These are phyloP conservation scores for Leccinum fibrillosum DNA, from an alignment of 768 basidiomycete genomes.

Conservation along the genomic window DNA sequence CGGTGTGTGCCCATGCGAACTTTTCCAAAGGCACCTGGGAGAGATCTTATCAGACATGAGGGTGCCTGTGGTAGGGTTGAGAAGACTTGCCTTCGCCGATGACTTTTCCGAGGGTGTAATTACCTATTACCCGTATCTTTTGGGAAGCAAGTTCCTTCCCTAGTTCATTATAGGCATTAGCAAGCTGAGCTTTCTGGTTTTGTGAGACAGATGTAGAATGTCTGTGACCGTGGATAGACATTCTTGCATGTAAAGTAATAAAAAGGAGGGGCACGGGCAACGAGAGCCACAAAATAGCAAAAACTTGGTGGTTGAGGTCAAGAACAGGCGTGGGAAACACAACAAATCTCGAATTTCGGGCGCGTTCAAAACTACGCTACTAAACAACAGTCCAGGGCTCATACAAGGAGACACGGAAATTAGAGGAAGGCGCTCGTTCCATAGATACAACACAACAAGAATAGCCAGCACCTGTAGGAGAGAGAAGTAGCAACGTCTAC, in stretches of 20 bases:
- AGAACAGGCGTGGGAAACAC: conserved; percentile 29
- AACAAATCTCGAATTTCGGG: conserved; percentile 17
- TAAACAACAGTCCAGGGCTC: conserved; percentile 21
- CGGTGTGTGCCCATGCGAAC: conserved; percentile 94
- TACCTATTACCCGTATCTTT: conserved; percentile 88
- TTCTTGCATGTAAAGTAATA: conserved; percentile 33
- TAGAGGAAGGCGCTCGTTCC: conserved; percentile 27
- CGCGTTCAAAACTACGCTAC: conserved; percentile 15
- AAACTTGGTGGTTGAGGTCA: conserved; percentile 4
- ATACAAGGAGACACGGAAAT: conserved; percentile 23
- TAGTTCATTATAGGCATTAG: conserved; percentile 94
- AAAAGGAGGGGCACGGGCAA: conserved; percentile 35
- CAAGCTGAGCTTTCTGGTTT: conserved; percentile 86
- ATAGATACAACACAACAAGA: conserved; percentile 46
- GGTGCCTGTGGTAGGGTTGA: conserved; percentile 9
- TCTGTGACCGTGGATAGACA: conserved; percentile 58
- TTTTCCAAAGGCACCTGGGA: conserved; percentile 88
- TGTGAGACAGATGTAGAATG: conserved; percentile 58
- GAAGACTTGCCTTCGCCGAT: conserved; percentile 84
- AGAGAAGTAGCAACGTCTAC: conserved; percentile 19
- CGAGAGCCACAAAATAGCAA: conserved; percentile 26
- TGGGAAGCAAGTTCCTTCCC: conserved; percentile 92
- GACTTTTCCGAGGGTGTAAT: conserved; percentile 89
- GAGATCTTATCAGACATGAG: conserved; percentile 21
- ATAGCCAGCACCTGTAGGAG: conserved; percentile 16